Evolutionary conservation across 2,329 filamentous ascomycete species (phyloP).

Genomic region (Xylariales sp.): DNA sequence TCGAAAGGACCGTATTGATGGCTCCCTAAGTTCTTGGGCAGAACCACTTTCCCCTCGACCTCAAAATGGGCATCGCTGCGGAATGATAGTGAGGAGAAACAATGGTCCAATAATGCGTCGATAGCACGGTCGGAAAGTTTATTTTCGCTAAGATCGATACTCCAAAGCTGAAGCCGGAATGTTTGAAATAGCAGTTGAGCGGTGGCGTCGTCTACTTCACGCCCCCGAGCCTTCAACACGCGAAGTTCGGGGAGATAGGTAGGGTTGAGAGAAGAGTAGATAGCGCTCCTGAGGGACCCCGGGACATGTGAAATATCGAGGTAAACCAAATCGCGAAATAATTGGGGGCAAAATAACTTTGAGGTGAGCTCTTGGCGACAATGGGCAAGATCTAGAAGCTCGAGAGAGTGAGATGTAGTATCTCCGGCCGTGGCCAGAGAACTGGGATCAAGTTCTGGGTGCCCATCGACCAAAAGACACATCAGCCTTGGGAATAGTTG

Average conservation of each 20-base stretch:
- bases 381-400: conserved; percentile 60
- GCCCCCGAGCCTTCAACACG: conserved; percentile 62
- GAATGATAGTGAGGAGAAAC: conserved; percentile 51
- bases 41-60: conserved; percentile 59
- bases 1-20: conserved; percentile 56
- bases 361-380: conserved; percentile 56
- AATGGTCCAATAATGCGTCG: conserved; percentile 48
- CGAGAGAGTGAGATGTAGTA: conserved; percentile 42
- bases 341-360: conserved; percentile 54
- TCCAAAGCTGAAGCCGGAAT: conserved; percentile 62
- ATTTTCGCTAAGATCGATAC: conserved; percentile 66
- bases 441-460: conserved; percentile 58
- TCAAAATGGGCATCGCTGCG: conserved; percentile 54
- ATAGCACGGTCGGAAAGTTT: conserved; percentile 61
- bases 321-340: conserved; percentile 59
- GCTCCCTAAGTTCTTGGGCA: conserved; percentile 47
- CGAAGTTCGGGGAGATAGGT: conserved; percentile 59
- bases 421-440: conserved; percentile 48
- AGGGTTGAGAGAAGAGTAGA: conserved; percentile 50
- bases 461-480: conserved; percentile 62
- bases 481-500: conserved; percentile 57
- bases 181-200: conserved; percentile 51
- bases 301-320: conserved; percentile 64
- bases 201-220: conserved; percentile 59
- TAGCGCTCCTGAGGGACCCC: conserved; percentile 56